Evolutionary conservation across 2,329 filamentous ascomycete species (phyloP), one percentile per base, ranked within the genome.

Genomic region (Pseudocercospora pini-densiflorae): DNA sequence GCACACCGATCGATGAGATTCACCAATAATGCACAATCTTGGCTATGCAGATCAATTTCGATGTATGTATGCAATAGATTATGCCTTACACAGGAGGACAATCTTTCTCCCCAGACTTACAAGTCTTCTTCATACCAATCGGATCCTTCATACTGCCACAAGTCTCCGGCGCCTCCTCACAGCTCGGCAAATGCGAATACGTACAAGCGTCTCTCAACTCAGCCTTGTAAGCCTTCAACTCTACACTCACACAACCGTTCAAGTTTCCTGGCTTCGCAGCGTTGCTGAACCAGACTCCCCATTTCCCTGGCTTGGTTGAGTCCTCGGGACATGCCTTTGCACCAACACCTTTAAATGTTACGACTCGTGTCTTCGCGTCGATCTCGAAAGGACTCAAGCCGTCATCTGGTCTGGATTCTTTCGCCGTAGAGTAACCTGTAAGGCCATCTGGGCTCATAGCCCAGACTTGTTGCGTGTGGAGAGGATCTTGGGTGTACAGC

Each of bases 291-390:
- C 67, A 68, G 16, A 69, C 51, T 1, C 21, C 40, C 24, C 24
- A 69, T 7, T 19, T 10, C 3, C 24, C 53, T 10, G 53, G 14
- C 27, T 33, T 33, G 9, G 16, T 19, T 14, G 16, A 19, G 5
- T 31, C 53, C n/a, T 31, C 27, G 4, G 67, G 67, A 63, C 67
- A 69, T 27, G 67, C 65, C 57, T 63, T 61, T 2, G 67, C 54
- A 3, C 45, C 40, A 3, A 12, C 29, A 23, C 65, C 60, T 33
- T 65, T 53, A 45, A 69, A 69, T 14, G 63, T 60, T 14, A 69
- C 36, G n/a, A 59, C 36, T 36, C 65, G 59, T 19, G 53, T 29
- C 5, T 67, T 21, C 0, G 45, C 24, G 16, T 49, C 51, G 12
- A 69, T 67, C 33, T 57, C 33, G 27, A 62, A 69, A 2, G 53